Percentiles rank a stretch among this genome's conserved stretches.
These are phyloP conservation scores for Thielaviopsis populi DNA, from an alignment of 2,329 filamentous ascomycete species.

Conservation along the genomic window DNA sequence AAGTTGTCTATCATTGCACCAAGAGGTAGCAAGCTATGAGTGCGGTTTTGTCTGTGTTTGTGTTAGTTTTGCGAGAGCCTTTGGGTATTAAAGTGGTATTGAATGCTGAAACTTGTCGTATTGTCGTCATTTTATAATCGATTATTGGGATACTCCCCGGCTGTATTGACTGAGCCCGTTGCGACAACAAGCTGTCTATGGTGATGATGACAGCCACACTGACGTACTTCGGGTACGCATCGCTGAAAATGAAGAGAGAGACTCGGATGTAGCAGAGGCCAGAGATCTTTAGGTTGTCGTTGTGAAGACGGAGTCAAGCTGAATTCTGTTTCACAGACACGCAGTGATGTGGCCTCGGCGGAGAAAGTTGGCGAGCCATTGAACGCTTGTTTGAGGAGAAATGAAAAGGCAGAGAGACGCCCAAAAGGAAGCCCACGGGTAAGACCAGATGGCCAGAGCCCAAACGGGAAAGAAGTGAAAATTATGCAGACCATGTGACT, in stretches of 20 bases:
- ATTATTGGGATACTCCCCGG: no score
- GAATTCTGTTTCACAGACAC: no score
- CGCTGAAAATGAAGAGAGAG: constrained; percentile 51
- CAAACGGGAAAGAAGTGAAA: not conserved
- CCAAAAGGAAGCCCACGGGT: no score
- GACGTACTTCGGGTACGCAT: constrained; percentile 34
- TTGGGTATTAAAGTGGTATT: not conserved
- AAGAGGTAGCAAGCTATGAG: constrained; percentile 41
- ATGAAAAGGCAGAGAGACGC: no score
- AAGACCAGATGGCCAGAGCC: not conserved
- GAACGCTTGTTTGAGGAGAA: no score
- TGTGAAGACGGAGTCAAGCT: constrained; percentile 18
- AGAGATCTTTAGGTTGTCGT: no score
- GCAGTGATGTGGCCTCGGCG: no score
- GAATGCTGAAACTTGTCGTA: not conserved
- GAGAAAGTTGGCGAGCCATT: no score
- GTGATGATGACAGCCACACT: constrained; percentile 48
- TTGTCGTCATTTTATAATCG: not conserved
- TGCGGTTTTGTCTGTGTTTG: not conserved
- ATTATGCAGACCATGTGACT: not conserved
- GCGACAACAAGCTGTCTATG: constrained; percentile 44
- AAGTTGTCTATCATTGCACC: constrained; percentile 40
- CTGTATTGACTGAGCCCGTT: no score
- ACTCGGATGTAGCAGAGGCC: constrained; percentile 47
- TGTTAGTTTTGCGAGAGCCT: not conserved